Evolutionary conservation across 352 stramenopile genomes (phyloP).

Genomic region (Thraustochytrium sp.): DNA sequence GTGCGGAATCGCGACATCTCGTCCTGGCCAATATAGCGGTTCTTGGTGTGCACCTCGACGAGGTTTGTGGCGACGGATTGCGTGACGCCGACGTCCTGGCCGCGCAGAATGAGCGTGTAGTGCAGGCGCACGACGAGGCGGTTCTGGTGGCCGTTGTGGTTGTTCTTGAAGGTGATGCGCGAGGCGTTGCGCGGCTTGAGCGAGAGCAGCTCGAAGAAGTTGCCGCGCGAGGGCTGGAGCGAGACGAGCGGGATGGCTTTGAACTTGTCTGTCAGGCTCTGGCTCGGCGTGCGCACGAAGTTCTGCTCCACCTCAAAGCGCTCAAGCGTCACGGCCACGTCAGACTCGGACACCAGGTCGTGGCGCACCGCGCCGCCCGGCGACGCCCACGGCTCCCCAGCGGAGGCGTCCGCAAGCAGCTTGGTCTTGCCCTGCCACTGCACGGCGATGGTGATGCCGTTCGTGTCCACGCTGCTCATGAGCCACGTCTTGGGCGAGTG

Average conservation of each 20-base stretch:
- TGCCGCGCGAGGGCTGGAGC: not conserved
- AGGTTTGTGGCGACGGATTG: conserved; percentile 3
- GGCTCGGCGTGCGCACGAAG: not conserved
- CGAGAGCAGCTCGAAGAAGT: not conserved
- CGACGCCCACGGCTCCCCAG: not conserved
- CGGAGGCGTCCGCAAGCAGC: not conserved
- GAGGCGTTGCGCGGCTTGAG: not conserved
- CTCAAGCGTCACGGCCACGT: conserved; percentile 6
- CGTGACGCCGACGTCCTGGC: not conserved
- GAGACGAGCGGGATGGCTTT: conserved; percentile 5
- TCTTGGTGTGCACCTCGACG: conserved; percentile 7
- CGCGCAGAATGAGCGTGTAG: conserved; percentile 14
- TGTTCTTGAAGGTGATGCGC: conserved; percentile 16
- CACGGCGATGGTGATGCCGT: conserved; percentile 3
- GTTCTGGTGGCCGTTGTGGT: conserved; percentile 16
- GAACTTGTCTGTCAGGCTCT: conserved; percentile 5
- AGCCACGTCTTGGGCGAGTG: conserved; percentile 21
- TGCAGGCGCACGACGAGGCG: not conserved
- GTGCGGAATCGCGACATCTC: conserved; percentile 1
- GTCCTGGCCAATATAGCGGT: not conserved
- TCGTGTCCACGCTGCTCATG: conserved; percentile 11
- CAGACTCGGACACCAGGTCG: not conserved
- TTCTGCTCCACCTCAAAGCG: conserved; percentile 21
- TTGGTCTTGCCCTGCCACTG: not conserved
- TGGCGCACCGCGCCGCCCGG: too few relatives aligned